A percentile compares a stretch with the other conserved stretches of the same genome.
Evolutionary conservation across 192 early-diverging fungal genomes (phyloP).

Genomic region (Gigaspora rosea): DNA sequence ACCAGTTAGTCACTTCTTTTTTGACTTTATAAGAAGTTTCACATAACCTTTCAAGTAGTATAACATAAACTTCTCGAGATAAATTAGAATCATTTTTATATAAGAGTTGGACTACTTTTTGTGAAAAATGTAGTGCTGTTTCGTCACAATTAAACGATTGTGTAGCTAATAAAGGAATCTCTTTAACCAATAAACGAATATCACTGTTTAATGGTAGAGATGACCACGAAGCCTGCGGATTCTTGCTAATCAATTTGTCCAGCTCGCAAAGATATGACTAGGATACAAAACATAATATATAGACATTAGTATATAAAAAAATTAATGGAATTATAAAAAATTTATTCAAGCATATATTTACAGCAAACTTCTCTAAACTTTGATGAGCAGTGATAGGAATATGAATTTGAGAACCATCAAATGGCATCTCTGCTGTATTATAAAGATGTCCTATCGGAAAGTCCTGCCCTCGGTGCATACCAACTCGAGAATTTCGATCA

Average conservation of each 20-base stretch:
- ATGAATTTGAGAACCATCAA: constrained; percentile 31
- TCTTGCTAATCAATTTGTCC: constrained; percentile 70
- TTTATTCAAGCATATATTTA: background rate
- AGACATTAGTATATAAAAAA: background rate
- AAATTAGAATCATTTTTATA: constrained; percentile 78
- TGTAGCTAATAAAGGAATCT: constrained; percentile 72
- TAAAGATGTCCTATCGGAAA: constrained; percentile 11
- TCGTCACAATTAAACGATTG: constrained; percentile 78
- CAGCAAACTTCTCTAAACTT: constrained; percentile 59
- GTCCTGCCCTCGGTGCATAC: constrained; percentile 27
- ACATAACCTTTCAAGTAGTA: constrained; percentile 81
- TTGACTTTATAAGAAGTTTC: constrained; percentile 78
- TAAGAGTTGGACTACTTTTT: constrained; percentile 84
- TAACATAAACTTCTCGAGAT: constrained; percentile 79
- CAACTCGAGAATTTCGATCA: background rate
- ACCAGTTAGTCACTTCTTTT: constrained; percentile 88
- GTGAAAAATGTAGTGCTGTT: constrained; percentile 81
- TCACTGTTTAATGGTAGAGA: constrained; percentile 80
- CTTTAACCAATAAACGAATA: constrained; percentile 68
- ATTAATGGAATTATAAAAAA: background rate
- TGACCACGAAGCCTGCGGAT: constrained; percentile 54
- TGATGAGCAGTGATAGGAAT: constrained; percentile 50
- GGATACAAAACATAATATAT: constrained; percentile 32
- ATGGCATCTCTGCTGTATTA: constrained; percentile 9
- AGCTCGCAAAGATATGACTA: constrained; percentile 69